Percentiles rank a stretch among this genome's conserved stretches.
These are phyloP conservation scores for Hypoxylon intermedium DNA, from an alignment of 495 filamentous ascomycete genomes.

Conservation along the genomic window DNA sequence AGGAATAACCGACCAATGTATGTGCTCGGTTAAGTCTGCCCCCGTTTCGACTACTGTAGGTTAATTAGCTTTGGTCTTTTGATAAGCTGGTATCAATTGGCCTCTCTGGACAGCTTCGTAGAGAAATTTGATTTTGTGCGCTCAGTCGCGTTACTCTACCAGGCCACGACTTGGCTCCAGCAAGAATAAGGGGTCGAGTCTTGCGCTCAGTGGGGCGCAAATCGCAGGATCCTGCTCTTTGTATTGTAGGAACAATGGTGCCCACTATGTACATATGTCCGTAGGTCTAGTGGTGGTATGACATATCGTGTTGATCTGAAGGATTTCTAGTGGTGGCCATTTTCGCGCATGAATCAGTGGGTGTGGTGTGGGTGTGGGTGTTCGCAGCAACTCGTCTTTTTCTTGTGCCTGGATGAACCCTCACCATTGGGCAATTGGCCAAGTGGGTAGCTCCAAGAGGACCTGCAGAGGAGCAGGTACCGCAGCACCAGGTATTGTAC, in stretches of 20 bases:
- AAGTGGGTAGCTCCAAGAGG: background rate
- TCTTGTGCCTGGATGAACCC: conserved; percentile 6
- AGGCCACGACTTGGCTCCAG: background rate
- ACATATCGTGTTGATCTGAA: background rate
- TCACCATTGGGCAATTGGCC: background rate
- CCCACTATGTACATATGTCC: background rate
- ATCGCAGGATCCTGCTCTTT: background rate
- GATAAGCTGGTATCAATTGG: background rate
- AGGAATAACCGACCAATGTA: conserved; percentile 13
- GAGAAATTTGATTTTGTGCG: conserved; percentile 21
- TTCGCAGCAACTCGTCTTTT: conserved; percentile 1
- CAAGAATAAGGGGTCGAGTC: background rate
- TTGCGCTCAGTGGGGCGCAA: background rate
- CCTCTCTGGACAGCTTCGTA: conserved; percentile 2
- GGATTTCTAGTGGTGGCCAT: background rate
- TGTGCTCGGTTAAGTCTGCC: conserved; percentile 25
- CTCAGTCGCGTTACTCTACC: background rate
- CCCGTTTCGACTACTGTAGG: conserved; percentile 36
- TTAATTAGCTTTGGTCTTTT: conserved; percentile 30
- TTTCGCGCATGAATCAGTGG: background rate
- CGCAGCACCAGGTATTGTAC: background rate
- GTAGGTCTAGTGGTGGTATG: background rate
- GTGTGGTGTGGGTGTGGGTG: too few species aligned
- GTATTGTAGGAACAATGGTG: background rate
- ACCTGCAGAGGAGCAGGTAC: background rate